Evolutionary conservation across 345 rosid genomes (phyloP), one percentile per base, ranked within the genome.

Genomic region (Bruguiera sexangula): DNA sequence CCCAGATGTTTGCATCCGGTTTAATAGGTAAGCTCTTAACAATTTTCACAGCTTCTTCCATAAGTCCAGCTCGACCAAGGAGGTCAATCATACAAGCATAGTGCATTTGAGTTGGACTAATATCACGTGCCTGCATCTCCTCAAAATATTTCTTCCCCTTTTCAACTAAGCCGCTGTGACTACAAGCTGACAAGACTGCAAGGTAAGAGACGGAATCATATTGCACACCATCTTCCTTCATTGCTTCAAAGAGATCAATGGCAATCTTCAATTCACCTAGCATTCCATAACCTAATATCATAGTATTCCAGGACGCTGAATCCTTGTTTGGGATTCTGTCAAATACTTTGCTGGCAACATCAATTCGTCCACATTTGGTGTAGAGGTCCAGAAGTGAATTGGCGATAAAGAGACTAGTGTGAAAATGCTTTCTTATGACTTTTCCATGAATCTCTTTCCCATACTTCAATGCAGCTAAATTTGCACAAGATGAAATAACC

Each of bases 211-310:
- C 30, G 5, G 60, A 56, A 56, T 56, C 60, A 10, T 56, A 56
- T 24, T 15, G 26, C 18, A 56, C 30, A 56, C 30, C 16, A 15
- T 56, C 60, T 10, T 56, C 60, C 60, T 22, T 56, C 60, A 24
- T 56, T 1, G 60, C 30, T 56, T 24, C 60, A 56, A 24, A 56
- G 30, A 56, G 60, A 56, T 56, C 29, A 27, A 56, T 56, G 30
- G 60, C 30, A 56, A 56, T 27, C 60, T 56, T 24, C 30, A 56
- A 56, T 15, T 56, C 60, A 56, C 60, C 60, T 13, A 56, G 29
- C 60, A 56, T 56, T 56, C 60, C 60, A 56, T 56, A 56, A 56
- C 60, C 60, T 56, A 56, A 56, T 22, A 56, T 56, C 60, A 56
- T 56, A 0, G 60, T 56, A 10, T 56, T 56, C 60, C 60, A 56